These are phyloP conservation scores for Umbelopsis sp. DNA, from an alignment of 371 early-diverging fungal genomes.

Conservation along the genomic window DNA sequence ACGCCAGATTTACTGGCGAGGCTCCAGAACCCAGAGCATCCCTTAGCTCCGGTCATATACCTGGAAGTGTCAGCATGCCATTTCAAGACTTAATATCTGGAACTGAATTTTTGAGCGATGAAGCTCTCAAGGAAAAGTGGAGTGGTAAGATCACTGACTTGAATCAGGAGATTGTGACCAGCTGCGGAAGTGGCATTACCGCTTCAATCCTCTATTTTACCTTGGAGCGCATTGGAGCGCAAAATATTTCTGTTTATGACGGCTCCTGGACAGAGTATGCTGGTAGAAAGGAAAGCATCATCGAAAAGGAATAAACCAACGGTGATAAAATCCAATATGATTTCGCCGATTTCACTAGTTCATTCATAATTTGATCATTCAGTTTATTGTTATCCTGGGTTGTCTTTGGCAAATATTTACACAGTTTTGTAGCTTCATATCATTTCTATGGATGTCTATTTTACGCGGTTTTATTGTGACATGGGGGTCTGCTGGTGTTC, in stretches of 20 bases:
- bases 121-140: constrained; percentile 53
- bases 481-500: neutral
- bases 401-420: neutral
- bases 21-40: constrained; percentile 87
- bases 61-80: constrained; percentile 74
- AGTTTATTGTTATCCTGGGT: neutral
- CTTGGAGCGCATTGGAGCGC: constrained; percentile 64
- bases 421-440: neutral
- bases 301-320: constrained; percentile 39
- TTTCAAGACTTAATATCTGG: constrained; percentile 61
- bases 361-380: neutral
- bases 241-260: constrained; percentile 75
- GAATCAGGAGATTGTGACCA: constrained; percentile 57
- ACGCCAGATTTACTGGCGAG: constrained; percentile 70
- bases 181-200: constrained; percentile 82
- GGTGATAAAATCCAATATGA: neutral
- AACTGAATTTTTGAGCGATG: constrained; percentile 45
- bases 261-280: constrained; percentile 90
- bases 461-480: neutral
- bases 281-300: constrained; percentile 57
- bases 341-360: no score
- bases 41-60: constrained; percentile 88
- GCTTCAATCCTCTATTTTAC: constrained; percentile 78
- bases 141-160: constrained; percentile 61
- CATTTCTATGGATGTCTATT: neutral